Evolutionary conservation across 768 basidiomycete genomes (phyloP).

Genomic region (Leucocoprinus birnbaumii): DNA sequence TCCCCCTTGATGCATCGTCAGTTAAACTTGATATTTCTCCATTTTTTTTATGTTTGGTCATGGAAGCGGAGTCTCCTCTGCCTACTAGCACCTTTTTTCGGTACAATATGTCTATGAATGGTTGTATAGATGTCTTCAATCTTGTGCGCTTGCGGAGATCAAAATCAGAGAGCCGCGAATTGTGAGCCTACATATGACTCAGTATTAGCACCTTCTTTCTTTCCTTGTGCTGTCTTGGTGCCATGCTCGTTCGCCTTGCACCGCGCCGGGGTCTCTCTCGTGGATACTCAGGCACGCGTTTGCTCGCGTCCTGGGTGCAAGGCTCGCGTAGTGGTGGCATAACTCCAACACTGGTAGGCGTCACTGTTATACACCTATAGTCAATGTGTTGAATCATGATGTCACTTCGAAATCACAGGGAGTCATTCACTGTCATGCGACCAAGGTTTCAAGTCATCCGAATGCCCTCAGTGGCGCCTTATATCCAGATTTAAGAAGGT

Average conservation of each 20-base stretch:
- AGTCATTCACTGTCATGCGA: constrained; percentile 1
- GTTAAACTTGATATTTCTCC: too few species aligned
- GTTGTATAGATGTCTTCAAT: too few species aligned
- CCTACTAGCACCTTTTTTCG: too few species aligned
- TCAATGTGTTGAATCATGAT: not conserved
- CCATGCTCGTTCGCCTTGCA: not conserved
- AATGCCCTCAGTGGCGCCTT: not conserved
- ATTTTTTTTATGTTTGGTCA: too few species aligned
- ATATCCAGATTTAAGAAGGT: not conserved
- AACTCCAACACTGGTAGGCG: not conserved
- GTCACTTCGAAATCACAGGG: not conserved
- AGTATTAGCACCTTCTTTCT: not conserved
- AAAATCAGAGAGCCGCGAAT: too few species aligned
- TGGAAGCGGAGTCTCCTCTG: too few species aligned
- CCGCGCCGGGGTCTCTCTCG: not conserved
- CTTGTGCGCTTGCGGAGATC: too few species aligned
- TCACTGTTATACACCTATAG: not conserved
- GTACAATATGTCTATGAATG: too few species aligned
- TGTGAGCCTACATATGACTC: too few species aligned
- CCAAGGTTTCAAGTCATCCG: not conserved
- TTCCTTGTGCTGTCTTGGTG: not conserved
- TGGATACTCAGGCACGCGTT: not conserved
- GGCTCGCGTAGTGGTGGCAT: not conserved
- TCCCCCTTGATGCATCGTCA: constrained; percentile 64
- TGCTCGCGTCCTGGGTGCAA: too few species aligned